These are phyloP conservation scores for Hanseniaspora gamundiae DNA, from an alignment of 1,139 yeast species.

Conservation along the genomic window DNA sequence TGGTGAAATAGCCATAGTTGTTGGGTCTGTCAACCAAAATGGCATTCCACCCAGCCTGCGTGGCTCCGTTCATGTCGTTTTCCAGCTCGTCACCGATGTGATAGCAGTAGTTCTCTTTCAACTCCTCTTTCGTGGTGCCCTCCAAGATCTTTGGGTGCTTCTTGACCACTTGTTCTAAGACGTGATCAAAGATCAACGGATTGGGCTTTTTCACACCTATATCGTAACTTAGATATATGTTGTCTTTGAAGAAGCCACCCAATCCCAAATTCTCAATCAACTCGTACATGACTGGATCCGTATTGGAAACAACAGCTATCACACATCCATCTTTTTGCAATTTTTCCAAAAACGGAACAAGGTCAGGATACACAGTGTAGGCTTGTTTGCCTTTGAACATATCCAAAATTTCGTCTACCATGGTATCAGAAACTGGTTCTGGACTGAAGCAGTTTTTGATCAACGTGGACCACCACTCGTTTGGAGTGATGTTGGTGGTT, in stretches of 20 bases:
- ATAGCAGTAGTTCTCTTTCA: conserved; percentile 32
- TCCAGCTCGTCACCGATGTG: conserved; percentile 53
- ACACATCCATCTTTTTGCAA: conserved; percentile 24
- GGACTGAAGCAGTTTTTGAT: conserved; percentile 34
- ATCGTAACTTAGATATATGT: conserved; percentile 42
- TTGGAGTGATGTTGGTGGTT: conserved; percentile 22
- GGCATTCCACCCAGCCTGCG: conserved; percentile 50
- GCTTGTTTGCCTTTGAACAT: conserved; percentile 41
- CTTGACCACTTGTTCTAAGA: conserved; percentile 22
- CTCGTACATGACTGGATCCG: conserved; percentile 39
- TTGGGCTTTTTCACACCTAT: conserved; percentile 43
- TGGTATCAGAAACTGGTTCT: conserved; percentile 15
- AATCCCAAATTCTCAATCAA: conserved; percentile 27
- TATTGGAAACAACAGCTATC: conserved; percentile 43
- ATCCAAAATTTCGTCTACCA: conserved; percentile 31
- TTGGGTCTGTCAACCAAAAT: conserved; percentile 37
- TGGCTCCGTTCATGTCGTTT: conserved; percentile 43
- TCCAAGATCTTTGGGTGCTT: conserved; percentile 11
- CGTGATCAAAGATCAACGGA: conserved; percentile 33
- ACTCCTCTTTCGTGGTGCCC: conserved; percentile 9
- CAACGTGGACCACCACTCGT: conserved; percentile 50
- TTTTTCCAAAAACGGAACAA: conserved; percentile 33
- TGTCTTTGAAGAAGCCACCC: conserved; percentile 28
- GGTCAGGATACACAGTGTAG: conserved; percentile 43
- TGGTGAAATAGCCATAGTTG: conserved; percentile 16